Conservation (phyloP, 768 basidiomycete species). For the Kwoniella sp. region DNA sequence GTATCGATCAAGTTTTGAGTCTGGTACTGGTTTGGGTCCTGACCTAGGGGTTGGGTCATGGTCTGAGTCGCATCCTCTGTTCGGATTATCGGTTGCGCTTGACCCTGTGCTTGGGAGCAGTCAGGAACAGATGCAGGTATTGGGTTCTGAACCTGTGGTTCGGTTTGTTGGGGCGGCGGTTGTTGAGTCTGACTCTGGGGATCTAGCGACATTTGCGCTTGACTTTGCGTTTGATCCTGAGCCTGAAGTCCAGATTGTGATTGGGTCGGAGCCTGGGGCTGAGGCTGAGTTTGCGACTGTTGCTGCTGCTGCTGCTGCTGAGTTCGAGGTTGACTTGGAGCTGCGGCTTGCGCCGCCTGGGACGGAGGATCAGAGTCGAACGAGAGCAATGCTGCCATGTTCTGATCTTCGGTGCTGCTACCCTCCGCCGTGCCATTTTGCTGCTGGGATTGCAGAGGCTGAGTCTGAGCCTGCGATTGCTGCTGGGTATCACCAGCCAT, state of each 20-base stretch:
- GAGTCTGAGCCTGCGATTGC: background rate
- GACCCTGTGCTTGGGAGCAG: background rate
- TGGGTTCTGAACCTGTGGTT: too few species aligned
- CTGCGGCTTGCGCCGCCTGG: constrained; percentile 3
- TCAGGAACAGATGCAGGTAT: background rate
- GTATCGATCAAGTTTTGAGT: background rate
- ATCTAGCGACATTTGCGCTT: too few species aligned
- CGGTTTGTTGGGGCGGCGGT: background rate
- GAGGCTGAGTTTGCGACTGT: constrained; percentile 2
- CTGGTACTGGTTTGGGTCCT: background rate
- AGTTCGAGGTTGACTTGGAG: background rate
- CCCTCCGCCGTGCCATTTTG: too few species aligned
- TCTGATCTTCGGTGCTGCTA: background rate
- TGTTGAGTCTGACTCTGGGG: constrained; percentile 4
- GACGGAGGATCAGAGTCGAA: background rate
- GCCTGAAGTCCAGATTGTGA: background rate
- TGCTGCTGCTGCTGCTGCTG: background rate
- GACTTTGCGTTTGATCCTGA: background rate
- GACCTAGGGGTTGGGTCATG: background rate
- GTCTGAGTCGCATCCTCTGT: too few species aligned
- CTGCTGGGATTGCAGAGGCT: background rate
- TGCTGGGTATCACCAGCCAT: background rate
- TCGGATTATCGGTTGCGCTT: too few species aligned
- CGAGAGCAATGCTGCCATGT: background rate
- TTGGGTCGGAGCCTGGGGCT: background rate